Base-by-base conservation (phyloP, 139 green algal species). In the Tetratostichococcus sp. region DNA sequence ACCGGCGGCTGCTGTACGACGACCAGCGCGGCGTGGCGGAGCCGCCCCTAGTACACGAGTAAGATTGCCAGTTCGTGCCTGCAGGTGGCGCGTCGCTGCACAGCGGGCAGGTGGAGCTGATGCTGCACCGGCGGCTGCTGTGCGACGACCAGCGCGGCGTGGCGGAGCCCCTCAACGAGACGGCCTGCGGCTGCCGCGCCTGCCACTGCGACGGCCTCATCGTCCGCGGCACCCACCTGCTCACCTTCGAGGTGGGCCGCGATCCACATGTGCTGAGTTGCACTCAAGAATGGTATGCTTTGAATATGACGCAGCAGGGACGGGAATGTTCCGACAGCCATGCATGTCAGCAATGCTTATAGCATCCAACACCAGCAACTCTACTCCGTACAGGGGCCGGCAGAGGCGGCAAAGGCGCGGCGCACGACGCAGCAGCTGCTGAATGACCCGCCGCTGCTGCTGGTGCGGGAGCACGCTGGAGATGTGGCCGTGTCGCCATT, bases 111-210 rank as follows among this genome's bases (percentile, higher is more conserved):
- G n/a, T 90, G 65, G 85, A 92, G 74, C 35, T 92, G 21, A 90
- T 90, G 85, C 22, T 92, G 81, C 87, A 92, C 83, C 72, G 87
- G 0, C 81, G 83, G 35, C 80, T 67, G 21, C 58, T 89, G 57
- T 39, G 79, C 19, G 90, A 93, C 35, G 91, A 96, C 75, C 65
- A 16, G 8, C 67, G 91, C 0, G 91, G 91, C 25, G 91, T 96
- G 17, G 83, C 23, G 1, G 91, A 96, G 80, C 70, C 84, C 16
- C 69, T 96, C 1, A 90, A 92, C 67, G 91, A 95, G 80, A 95
- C 88, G 0, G 71, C 83, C 58, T 92, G 89, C 62, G 88, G 86
- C 58, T 91, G 85, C 79, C 68, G 62, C 25, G 67, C 83, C 32
- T 90, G 86, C 75, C 28, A 76, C 35, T 92, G 86, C 77, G 33